Percentiles rank a stretch among this genome's conserved stretches.
These are phyloP conservation scores for Epichloe sp. DNA, from an alignment of 2,329 filamentous ascomycete species.

Conservation along the genomic window DNA sequence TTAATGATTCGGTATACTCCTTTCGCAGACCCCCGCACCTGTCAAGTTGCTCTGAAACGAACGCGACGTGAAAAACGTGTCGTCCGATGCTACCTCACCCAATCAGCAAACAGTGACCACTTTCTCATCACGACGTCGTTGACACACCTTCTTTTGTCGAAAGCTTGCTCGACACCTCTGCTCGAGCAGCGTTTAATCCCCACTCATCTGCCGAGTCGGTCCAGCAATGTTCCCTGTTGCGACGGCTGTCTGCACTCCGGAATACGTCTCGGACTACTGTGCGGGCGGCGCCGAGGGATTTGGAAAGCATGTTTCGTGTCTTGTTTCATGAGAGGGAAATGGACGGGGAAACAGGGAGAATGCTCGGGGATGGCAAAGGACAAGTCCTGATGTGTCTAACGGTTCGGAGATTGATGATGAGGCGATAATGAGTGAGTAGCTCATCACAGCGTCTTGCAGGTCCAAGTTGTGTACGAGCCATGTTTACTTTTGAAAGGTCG, in stretches of 20 bases:
- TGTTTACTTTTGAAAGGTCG: neutral
- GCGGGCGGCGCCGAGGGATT: constrained; percentile 3
- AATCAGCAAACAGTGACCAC: neutral
- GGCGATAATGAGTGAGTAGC: too few relatives aligned
- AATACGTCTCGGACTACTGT: constrained; percentile 2
- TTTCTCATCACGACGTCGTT: neutral
- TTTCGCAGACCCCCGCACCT: neutral
- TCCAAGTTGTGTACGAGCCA: too few relatives aligned
- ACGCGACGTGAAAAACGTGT: neutral
- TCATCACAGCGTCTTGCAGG: too few relatives aligned
- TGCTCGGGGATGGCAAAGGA: too few relatives aligned
- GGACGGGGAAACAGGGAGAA: neutral
- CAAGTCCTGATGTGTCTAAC: too few relatives aligned
- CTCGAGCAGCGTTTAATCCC: neutral
- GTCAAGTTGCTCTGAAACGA: neutral
- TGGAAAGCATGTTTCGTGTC: neutral
- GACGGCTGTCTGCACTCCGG: neutral
- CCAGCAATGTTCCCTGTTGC: neutral
- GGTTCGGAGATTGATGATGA: too few relatives aligned
- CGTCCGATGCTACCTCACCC: neutral
- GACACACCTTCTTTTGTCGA: neutral
- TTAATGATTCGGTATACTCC: too few relatives aligned
- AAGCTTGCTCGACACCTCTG: neutral
- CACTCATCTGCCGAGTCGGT: neutral
- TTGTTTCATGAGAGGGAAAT: too few relatives aligned